A percentile compares a stretch with the other conserved stretches of the same genome.
Conservation (phyloP, 1,284 basidiomycete genomes). For the Puccinia hordei region DNA sequence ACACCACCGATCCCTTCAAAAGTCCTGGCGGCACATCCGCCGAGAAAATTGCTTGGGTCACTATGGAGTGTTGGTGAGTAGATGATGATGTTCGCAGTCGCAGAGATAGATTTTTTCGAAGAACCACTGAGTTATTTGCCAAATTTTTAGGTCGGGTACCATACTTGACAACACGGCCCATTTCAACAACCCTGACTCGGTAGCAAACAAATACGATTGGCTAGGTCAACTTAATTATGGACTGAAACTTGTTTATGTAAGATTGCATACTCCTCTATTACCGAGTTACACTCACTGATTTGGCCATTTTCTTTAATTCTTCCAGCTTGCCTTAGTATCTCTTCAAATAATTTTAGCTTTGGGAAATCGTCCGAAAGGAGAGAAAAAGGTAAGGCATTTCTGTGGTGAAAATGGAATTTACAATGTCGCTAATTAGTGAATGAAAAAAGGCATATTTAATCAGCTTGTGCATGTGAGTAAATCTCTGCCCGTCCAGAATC, state of each 20-base stretch:
- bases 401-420: constrained; percentile 67
- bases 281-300: background rate
- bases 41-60: constrained; percentile 24
- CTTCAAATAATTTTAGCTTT: constrained; percentile 75
- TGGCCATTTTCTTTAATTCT: background rate
- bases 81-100: background rate
- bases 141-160: constrained; percentile 29
- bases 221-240: constrained; percentile 78
- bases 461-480: constrained; percentile 69
- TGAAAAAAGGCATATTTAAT: constrained; percentile 67
- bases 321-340: constrained; percentile 23
- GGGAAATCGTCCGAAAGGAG: constrained; percentile 93
- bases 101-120: background rate
- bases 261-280: background rate
- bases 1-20: constrained; percentile 22
- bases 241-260: constrained; percentile 80
- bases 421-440: constrained; percentile 59
- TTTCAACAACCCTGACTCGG: constrained; percentile 29
- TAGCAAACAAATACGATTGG: constrained; percentile 36
- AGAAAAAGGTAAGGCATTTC: constrained; percentile 73
- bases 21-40: background rate
- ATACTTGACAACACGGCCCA: constrained; percentile 38
- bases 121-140: background rate
- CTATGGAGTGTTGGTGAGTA: constrained; percentile 48
- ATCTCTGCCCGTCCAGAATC: background rate